These are phyloP conservation scores for Guillardia theta DNA, from an alignment of 78 protist species.

Conservation along the genomic window DNA sequence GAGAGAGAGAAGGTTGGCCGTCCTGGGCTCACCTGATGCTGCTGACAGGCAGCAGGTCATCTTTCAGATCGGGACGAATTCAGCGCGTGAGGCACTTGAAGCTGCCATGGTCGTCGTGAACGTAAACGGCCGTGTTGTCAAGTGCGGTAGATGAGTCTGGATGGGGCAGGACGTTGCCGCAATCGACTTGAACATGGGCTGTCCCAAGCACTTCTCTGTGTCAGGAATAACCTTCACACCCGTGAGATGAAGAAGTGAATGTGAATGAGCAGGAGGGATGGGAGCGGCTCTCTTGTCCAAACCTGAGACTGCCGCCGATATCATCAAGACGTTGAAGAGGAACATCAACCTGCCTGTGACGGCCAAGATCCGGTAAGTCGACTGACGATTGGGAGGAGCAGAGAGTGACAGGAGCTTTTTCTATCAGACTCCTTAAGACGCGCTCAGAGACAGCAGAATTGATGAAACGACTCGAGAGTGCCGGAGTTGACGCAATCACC, in stretches of 20 bases:
- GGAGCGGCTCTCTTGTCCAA: slow-evolving; percentile 64
- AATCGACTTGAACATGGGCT: slow-evolving; percentile 80
- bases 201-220: slow-evolving; percentile 53
- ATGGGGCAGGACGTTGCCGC: slow-evolving; percentile 62
- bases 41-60: background rate
- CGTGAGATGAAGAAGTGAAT: too few species aligned
- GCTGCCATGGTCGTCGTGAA: slow-evolving; percentile 12
- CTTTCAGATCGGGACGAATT: slow-evolving; percentile 51
- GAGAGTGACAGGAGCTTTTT: slow-evolving; percentile 67
- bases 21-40: background rate
- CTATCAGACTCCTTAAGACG: slow-evolving; percentile 68
- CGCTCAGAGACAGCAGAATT: slow-evolving; percentile 42
- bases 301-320: slow-evolving; percentile 37
- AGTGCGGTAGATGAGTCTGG: background rate
- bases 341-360: background rate
- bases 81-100: background rate
- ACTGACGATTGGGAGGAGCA: too few species aligned
- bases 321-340: background rate
- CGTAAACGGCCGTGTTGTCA: background rate
- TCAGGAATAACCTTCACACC: too few species aligned
- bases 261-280: too few species aligned
- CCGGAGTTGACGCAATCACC: background rate
- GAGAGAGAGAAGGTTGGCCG: background rate
- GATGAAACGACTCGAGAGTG: background rate
- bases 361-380: too few species aligned